Conservation (phyloP, 441 rosid species). For the Geranium incanum region DNA sequence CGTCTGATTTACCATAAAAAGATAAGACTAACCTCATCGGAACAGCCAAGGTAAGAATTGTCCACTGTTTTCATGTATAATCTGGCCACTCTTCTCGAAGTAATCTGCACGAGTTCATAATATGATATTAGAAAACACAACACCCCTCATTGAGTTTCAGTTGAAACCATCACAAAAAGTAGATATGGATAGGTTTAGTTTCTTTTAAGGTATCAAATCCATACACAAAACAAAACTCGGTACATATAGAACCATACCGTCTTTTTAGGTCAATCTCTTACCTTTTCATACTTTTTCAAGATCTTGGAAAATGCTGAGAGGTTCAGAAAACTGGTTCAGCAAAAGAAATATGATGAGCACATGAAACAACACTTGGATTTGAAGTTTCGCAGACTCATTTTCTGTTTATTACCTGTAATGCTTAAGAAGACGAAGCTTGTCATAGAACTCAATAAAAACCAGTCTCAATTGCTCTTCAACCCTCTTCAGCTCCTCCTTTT, state of each 20-base stretch:
- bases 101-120: conserved; percentile 32
- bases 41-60: conserved; percentile 52
- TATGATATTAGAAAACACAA: not conserved
- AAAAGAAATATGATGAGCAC: conserved; percentile 5
- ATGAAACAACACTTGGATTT: not conserved
- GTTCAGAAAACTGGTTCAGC: conserved; percentile 51
- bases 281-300: conserved; percentile 87
- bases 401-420: conserved; percentile 49
- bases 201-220: not conserved
- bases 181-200: no score
- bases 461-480: conserved; percentile 45
- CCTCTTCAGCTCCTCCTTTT: conserved; percentile 45
- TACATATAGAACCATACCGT: not conserved
- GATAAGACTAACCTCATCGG: conserved; percentile 44
- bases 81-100: conserved; percentile 49
- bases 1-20: not conserved
- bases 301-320: conserved; percentile 68
- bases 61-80: conserved; percentile 61
- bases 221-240: not conserved
- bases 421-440: conserved; percentile 54
- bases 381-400: not conserved
- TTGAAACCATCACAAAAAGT: not conserved
- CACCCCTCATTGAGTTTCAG: not conserved
- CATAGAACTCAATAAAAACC: conserved; percentile 58
- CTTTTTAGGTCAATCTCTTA: conserved; percentile 17